These are phyloP conservation scores for Spathaspora hagerdaliae DNA, from an alignment of 805 yeast genomes.

Conservation along the genomic window DNA sequence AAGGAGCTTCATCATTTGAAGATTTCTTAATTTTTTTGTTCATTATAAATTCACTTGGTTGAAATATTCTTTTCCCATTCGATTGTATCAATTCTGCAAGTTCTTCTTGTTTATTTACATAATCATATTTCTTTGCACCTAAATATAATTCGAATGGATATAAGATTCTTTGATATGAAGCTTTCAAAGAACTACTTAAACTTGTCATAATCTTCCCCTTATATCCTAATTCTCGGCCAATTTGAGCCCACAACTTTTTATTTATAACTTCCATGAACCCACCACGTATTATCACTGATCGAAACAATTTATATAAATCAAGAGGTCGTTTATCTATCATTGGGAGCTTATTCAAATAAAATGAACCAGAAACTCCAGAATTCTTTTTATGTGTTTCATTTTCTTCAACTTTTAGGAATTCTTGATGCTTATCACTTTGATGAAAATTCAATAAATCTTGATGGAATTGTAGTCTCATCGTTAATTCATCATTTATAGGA, in stretches of 20 bases:
- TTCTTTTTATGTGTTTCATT: background rate
- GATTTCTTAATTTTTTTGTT: background rate
- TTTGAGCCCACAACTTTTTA: slow-evolving; percentile 75
- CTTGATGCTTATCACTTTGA: slow-evolving; percentile 6
- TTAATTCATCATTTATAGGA: slow-evolving; percentile 38
- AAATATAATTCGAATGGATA: slow-evolving; percentile 25
- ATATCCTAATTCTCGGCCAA: slow-evolving; percentile 78
- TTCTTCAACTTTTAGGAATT: slow-evolving; percentile 2
- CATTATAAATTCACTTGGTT: background rate
- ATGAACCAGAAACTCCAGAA: slow-evolving; percentile 11
- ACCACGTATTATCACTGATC: slow-evolving; percentile 59
- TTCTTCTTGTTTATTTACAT: background rate
- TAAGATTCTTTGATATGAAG: slow-evolving; percentile 48
- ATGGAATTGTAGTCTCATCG: slow-evolving; percentile 46
- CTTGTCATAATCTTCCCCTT: slow-evolving; percentile 70
- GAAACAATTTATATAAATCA: slow-evolving; percentile 57
- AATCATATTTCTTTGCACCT: slow-evolving; percentile 2
- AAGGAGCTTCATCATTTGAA: slow-evolving; percentile 20
- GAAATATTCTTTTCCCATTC: background rate
- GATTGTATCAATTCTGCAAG: background rate
- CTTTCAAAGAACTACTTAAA: slow-evolving; percentile 60
- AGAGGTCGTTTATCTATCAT: slow-evolving; percentile 62
- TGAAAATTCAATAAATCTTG: slow-evolving; percentile 43
- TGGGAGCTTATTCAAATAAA: slow-evolving; percentile 46
- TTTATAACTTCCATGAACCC: slow-evolving; percentile 63